These are phyloP conservation scores for Suillus placidus DNA, from an alignment of 768 basidiomycete species.

Conservation along the genomic window DNA sequence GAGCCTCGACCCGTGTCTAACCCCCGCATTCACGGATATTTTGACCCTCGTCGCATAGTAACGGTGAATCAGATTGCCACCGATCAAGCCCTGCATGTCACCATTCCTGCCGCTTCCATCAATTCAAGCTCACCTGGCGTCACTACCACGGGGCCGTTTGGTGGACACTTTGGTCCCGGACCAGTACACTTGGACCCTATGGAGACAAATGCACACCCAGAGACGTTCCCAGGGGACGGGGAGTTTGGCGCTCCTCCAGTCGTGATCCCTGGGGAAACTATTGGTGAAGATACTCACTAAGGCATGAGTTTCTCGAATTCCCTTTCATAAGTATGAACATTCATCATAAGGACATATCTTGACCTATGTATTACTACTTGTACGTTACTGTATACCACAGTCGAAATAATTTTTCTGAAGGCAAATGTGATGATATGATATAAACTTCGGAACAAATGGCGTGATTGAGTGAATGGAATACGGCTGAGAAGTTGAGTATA, in stretches of 20 bases:
- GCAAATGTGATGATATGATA: neutral
- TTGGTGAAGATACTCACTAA: constrained; percentile 21
- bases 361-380: neutral
- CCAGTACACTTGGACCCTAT: constrained; percentile 21
- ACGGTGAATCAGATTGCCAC: constrained; percentile 37
- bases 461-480: neutral
- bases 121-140: constrained; percentile 9
- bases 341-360: neutral
- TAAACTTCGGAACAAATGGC: neutral
- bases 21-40: constrained; percentile 29
- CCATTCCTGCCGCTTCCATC: constrained; percentile 25
- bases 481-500: neutral
- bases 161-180: constrained; percentile 21
- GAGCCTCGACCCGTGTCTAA: constrained; percentile 26
- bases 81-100: constrained; percentile 28
- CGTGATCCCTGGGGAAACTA: constrained; percentile 29
- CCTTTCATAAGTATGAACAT: neutral
- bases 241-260: constrained; percentile 32
- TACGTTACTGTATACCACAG: neutral
- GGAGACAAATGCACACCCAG: constrained; percentile 26
- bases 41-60: constrained; percentile 37
- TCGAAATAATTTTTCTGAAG: neutral
- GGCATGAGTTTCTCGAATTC: neutral
- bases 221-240: constrained; percentile 29
- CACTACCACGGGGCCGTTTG: constrained; percentile 14